phyloP scores from a whole-genome alignment of 2,329 filamentous ascomycete species.

The Aspergillus tubingensis region DNA sequence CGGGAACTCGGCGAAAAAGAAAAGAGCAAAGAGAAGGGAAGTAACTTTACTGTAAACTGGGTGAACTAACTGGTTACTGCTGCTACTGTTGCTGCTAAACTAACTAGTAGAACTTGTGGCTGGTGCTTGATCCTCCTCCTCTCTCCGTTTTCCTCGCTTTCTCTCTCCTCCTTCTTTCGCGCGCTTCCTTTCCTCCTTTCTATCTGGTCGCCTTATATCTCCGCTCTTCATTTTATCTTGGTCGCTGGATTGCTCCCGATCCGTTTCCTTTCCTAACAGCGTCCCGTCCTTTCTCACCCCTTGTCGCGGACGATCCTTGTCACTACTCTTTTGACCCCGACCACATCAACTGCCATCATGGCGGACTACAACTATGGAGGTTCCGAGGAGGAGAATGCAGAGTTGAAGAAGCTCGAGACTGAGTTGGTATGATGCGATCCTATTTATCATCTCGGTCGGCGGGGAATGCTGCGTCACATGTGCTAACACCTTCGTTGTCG shows the following conservation, averaged over 20 bases:
- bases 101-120: background rate
- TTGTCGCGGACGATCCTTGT: conserved; percentile 7
- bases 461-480: background rate
- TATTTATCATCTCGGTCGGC: conserved; percentile 20
- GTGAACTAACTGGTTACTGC: no score
- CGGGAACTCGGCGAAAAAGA: conserved; percentile 8
- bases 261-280: background rate
- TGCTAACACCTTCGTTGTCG: conserved; percentile 14
- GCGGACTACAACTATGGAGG: conserved; percentile 73
- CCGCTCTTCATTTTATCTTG: background rate
- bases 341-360: conserved; percentile 50
- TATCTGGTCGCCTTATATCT: background rate
- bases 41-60: no score
- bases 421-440: conserved; percentile 67
- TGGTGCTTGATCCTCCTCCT: background rate
- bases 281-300: background rate
- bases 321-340: conserved; percentile 3
- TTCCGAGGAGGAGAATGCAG: conserved; percentile 77
- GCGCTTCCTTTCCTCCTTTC: conserved; percentile 2
- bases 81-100: no score
- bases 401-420: conserved; percentile 74
- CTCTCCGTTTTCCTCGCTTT: background rate
- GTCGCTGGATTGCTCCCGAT: background rate
- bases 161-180: background rate
- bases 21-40: background rate